Percentiles rank a stretch among this genome's conserved stretches.
Evolutionary conservation across 164 flowering plant species (phyloP).

Genomic region (Vitis labrusca): DNA sequence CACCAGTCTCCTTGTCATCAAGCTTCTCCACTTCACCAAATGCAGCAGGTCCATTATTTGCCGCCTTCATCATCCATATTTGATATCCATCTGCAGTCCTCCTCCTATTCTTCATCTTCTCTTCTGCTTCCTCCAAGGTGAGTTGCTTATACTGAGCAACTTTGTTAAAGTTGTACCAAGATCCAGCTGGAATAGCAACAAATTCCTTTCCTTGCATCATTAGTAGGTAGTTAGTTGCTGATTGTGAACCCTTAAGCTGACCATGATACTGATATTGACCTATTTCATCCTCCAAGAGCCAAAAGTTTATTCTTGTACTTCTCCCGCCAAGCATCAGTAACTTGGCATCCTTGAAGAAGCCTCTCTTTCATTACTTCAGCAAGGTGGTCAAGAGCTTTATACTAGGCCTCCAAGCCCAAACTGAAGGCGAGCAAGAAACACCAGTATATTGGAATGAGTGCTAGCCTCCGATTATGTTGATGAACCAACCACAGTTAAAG

Average conservation of each 20-base stretch:
- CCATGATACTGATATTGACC: conserved; percentile 91
- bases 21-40: conserved; percentile 74
- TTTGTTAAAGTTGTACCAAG: conserved; percentile 96
- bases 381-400: no score
- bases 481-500: no score
- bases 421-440: no score
- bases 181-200: conserved; percentile 95
- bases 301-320: conserved; percentile 89
- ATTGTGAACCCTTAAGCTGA: conserved; percentile 87
- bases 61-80: conserved; percentile 99
- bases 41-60: conserved; percentile 88
- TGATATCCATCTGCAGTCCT: conserved; percentile 92
- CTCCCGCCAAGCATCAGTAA: conserved; percentile 34
- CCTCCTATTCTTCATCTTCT: conserved; percentile 89
- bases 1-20: conserved; percentile 58
- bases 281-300: conserved; percentile 95
- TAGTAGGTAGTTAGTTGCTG: conserved; percentile 83
- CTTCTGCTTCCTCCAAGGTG: conserved; percentile 98
- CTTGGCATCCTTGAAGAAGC: no score
- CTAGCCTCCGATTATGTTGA: no score
- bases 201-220: conserved; percentile 89
- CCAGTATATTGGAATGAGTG: no score
- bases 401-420: no score
- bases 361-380: no score
- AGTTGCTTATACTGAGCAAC: conserved; percentile 99